These are phyloP conservation scores for Trichothecium roseum DNA, from an alignment of 2,329 filamentous ascomycete genomes.

Conservation along the genomic window DNA sequence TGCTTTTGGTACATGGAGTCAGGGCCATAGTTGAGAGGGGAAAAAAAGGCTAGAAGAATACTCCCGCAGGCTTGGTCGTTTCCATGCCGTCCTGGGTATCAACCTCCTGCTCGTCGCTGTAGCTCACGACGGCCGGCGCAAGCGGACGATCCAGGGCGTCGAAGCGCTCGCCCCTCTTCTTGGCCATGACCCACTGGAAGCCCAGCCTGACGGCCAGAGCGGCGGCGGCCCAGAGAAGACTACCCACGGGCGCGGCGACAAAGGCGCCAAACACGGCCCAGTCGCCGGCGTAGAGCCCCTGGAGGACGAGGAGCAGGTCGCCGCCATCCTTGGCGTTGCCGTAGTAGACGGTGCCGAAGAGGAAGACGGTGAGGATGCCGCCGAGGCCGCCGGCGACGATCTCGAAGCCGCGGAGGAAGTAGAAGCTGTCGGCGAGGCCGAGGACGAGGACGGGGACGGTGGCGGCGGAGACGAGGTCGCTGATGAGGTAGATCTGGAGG, in stretches of 20 bases:
- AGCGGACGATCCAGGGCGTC: constrained; percentile 53
- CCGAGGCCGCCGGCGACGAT: constrained; percentile 69
- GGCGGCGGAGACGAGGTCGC: constrained; percentile 67
- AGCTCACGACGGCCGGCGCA: constrained; percentile 5
- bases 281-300: constrained; percentile 65
- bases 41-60: constrained; percentile 51
- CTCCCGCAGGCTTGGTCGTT: constrained; percentile 30
- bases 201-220: constrained; percentile 51
- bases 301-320: constrained; percentile 59
- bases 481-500: constrained; percentile 74
- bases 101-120: constrained; percentile 12
- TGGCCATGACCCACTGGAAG: constrained; percentile 48
- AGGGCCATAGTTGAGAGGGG: no score
- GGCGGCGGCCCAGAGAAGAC: constrained; percentile 58
- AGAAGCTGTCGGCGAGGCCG: constrained; percentile 59
- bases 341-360: constrained; percentile 73
- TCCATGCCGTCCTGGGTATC: constrained; percentile 17
- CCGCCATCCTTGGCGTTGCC: constrained; percentile 53
- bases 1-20: no score
- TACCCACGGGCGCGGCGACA: constrained; percentile 67
- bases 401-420: constrained; percentile 73
- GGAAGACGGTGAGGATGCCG: constrained; percentile 68
- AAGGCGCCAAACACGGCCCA: constrained; percentile 81
- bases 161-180: constrained; percentile 49
- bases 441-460: constrained; percentile 65